These are phyloP conservation scores for Diplodia intermedia DNA, from an alignment of 2,329 filamentous ascomycete genomes.

Conservation along the genomic window DNA sequence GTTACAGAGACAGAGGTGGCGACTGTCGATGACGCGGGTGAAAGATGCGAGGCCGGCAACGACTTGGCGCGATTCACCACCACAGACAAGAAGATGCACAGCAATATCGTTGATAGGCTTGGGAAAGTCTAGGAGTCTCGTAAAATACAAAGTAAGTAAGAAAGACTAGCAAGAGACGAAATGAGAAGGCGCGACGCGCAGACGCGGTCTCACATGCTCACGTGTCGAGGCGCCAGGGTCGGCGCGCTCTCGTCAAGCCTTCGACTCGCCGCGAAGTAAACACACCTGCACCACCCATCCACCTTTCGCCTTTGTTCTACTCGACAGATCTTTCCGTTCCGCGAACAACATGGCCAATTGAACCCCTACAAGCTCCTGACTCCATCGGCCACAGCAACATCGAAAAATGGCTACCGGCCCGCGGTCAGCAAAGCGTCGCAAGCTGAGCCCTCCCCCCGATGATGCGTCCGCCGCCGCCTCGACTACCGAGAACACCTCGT, in stretches of 20 bases:
- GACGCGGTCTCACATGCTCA: slow-evolving; percentile 15
- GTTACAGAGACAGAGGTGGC: slow-evolving; percentile 9
- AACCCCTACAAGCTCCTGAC: background rate
- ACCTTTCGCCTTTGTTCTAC: background rate
- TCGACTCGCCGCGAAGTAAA: slow-evolving; percentile 18
- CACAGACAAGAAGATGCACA: background rate
- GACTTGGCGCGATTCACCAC: slow-evolving; percentile 11
- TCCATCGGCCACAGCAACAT: background rate
- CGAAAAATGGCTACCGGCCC: slow-evolving; percentile 3
- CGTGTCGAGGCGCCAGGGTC: slow-evolving; percentile 19
- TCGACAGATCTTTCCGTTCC: background rate
- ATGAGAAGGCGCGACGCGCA: background rate
- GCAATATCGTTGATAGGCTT: no score
- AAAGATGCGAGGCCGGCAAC: slow-evolving; percentile 25
- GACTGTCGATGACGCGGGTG: slow-evolving; percentile 12
- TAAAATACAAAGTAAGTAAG: background rate
- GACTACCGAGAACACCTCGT: background rate
- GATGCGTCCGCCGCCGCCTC: background rate
- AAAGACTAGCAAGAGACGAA: background rate
- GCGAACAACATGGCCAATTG: background rate
- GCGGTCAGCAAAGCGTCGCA: slow-evolving; percentile 27
- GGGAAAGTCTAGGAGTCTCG: background rate
- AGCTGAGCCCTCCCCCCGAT: slow-evolving; percentile 20
- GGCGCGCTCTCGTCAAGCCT: slow-evolving; percentile 7
- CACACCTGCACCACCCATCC: background rate